These are phyloP conservation scores for Phytopythium aichiense DNA, from an alignment of 352 stramenopile genomes.

Conservation along the genomic window DNA sequence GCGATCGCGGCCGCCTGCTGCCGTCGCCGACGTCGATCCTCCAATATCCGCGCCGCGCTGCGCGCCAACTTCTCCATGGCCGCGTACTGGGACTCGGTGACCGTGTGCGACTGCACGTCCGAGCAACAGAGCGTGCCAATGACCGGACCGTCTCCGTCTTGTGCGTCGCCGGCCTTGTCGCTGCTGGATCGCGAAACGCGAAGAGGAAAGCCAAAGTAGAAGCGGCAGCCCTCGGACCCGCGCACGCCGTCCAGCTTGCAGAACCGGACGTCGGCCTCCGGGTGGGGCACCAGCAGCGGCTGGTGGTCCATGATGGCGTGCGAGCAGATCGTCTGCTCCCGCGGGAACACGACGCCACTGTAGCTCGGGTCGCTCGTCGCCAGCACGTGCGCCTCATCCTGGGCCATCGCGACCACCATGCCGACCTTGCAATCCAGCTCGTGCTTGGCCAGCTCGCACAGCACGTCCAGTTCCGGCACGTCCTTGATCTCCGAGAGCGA, in stretches of 20 bases:
- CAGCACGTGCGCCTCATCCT: constrained; percentile 32
- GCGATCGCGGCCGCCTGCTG: not conserved
- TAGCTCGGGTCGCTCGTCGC: constrained; percentile 35
- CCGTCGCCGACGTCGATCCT: constrained; percentile 8
- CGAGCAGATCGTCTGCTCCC: constrained; percentile 49
- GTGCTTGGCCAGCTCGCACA: constrained; percentile 46
- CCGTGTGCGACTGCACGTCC: constrained; percentile 30
- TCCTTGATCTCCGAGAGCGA: constrained; percentile 25
- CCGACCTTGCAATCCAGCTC: constrained; percentile 46
- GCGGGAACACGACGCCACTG: constrained; percentile 23
- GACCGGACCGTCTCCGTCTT: constrained; percentile 15
- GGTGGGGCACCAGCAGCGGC: constrained; percentile 48
- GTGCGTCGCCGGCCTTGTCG: too few relatives aligned
- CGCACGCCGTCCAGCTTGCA: constrained; percentile 27
- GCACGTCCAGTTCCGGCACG: constrained; percentile 53
- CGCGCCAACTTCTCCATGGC: constrained; percentile 34
- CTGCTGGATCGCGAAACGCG: not conserved
- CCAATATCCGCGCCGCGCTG: constrained; percentile 41
- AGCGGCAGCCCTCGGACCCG: constrained; percentile 31
- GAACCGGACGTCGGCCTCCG: constrained; percentile 62
- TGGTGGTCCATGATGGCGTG: constrained; percentile 51
- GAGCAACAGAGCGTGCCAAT: constrained; percentile 58
- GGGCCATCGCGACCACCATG: constrained; percentile 45
- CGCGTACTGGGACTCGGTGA: constrained; percentile 58
- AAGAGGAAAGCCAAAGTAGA: constrained; percentile 67